phyloP scores from a whole-genome alignment of 257 asterid species.

The Dorcoceras hygrometricum region DNA sequence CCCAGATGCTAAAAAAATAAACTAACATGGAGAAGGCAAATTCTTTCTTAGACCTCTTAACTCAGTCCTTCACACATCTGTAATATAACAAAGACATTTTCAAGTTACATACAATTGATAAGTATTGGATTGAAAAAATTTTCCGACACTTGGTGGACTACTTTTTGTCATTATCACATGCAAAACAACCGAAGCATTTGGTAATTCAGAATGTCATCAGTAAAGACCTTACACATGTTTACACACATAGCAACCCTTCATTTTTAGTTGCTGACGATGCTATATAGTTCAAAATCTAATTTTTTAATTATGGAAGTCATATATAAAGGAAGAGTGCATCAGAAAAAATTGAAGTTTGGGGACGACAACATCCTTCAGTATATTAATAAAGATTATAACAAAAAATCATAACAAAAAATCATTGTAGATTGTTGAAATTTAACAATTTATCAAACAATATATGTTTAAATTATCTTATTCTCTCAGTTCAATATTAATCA shows the following conservation, averaged over 20 bases:
- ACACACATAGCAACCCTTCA: background rate
- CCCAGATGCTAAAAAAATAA: background rate
- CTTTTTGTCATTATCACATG: background rate
- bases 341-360: background rate
- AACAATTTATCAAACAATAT: background rate
- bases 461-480: too few species aligned
- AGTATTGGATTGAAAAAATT: constrained; percentile 11
- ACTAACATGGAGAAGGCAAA: background rate
- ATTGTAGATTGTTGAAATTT: background rate
- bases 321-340: background rate
- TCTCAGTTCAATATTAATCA: too few species aligned
- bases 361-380: constrained; percentile 1
- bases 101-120: constrained; percentile 9
- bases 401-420: constrained; percentile 3
- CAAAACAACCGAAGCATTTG: background rate
- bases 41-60: background rate
- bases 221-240: background rate
- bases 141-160: background rate
- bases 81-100: background rate
- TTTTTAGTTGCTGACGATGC: too few species aligned
- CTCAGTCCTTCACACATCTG: background rate
- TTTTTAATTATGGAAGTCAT: too few species aligned
- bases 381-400: too few species aligned
- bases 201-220: background rate
- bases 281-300: too few species aligned